Conservation (phyloP, 139 green algal genomes). For the Microglena sp. region DNA sequence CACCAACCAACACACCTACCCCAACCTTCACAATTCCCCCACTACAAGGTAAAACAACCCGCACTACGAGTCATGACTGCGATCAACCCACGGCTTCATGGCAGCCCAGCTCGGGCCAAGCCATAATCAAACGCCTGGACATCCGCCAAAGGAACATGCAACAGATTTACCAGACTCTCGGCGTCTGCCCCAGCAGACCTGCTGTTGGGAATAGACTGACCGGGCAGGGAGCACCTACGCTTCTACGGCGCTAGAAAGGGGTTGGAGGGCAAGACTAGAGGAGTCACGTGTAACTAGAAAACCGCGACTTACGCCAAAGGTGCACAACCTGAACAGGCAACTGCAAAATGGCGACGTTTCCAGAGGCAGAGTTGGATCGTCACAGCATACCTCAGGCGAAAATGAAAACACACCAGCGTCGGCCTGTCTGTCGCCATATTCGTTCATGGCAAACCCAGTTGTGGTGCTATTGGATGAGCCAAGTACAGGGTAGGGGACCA, state of each 20-base stretch:
- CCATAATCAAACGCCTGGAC: slow-evolving; percentile 43
- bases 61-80: too few species aligned
- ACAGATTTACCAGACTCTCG: slow-evolving; percentile 51
- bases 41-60: too few species aligned
- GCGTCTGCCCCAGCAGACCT: slow-evolving; percentile 83
- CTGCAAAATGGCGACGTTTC: slow-evolving; percentile 7
- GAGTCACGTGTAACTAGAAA: too few species aligned
- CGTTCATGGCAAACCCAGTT: slow-evolving; percentile 56
- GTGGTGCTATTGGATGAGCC: too few species aligned
- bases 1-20: too few species aligned
- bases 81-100: too few species aligned
- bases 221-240: slow-evolving; percentile 79
- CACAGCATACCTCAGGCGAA: slow-evolving; percentile 29
- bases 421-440: slow-evolving; percentile 70
- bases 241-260: slow-evolving; percentile 87
- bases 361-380: slow-evolving; percentile 37
- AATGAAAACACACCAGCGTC: too few species aligned
- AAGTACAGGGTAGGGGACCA: too few species aligned
- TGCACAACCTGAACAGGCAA: slow-evolving; percentile 19
- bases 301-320: slow-evolving; percentile 14
- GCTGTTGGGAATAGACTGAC: slow-evolving; percentile 85
- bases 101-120: slow-evolving; percentile 34
- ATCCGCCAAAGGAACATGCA: slow-evolving; percentile 53
- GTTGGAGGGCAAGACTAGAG: slow-evolving; percentile 29
- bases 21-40: too few species aligned